A percentile compares a stretch with the other conserved stretches of the same genome.
Evolutionary conservation across 2,329 filamentous ascomycete species (phyloP).

Genomic region (Ascochyta viciae-villosae): DNA sequence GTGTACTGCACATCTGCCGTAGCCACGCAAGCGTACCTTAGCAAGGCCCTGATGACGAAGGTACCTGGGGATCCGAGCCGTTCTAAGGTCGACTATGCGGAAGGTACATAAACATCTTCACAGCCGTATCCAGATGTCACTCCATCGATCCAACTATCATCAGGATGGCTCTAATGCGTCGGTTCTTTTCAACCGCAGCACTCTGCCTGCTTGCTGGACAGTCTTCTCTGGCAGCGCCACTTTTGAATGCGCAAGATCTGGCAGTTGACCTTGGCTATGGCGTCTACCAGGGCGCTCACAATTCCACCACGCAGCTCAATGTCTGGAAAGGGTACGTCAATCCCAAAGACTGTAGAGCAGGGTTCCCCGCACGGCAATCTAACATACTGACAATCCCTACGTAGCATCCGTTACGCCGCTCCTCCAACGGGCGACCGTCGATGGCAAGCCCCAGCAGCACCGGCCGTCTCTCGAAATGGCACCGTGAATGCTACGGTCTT

Average conservation of each 20-base stretch:
- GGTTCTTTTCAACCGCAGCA: background rate
- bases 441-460: conserved; percentile 29
- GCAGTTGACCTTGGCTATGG: conserved; percentile 30
- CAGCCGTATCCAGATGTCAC: background rate
- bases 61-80: background rate
- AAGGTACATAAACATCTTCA: background rate
- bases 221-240: background rate
- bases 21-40: background rate
- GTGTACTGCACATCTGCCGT: background rate
- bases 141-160: background rate
- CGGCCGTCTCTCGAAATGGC: conserved; percentile 9
- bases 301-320: conserved; percentile 27
- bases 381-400: background rate
- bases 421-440: conserved; percentile 23
- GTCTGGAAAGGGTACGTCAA: conserved; percentile 33
- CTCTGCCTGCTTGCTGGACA: conserved; percentile 2
- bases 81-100: background rate
- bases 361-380: background rate
- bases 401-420: conserved; percentile 33
- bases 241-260: background rate
- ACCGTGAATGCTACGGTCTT: conserved; percentile 18
- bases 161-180: background rate
- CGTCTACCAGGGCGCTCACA: conserved; percentile 26
- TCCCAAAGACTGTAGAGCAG: background rate
- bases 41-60: background rate